Conservation (phyloP, 1,284 basidiomycete species). For the Sporisorium sorghi region DNA sequence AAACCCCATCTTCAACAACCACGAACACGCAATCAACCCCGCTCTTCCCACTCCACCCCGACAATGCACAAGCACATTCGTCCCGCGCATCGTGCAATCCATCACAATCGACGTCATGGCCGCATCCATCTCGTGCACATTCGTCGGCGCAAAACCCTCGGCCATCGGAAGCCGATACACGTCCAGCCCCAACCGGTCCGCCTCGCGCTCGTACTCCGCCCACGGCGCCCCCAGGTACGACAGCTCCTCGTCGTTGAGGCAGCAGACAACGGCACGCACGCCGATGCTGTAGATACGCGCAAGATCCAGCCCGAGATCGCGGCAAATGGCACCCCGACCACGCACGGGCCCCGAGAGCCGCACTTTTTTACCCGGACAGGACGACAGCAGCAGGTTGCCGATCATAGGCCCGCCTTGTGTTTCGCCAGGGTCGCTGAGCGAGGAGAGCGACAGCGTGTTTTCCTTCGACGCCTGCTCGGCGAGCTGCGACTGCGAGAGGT, state of each 20-base stretch:
- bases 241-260: conserved; percentile 87
- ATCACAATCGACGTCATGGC: conserved; percentile 80
- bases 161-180: conserved; percentile 84
- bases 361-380: conserved; percentile 96
- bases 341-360: conserved; percentile 82
- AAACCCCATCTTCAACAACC: conserved; percentile 91
- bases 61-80: conserved; percentile 86
- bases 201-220: conserved; percentile 78
- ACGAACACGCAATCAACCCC: conserved; percentile 89
- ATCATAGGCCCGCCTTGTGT: conserved; percentile 69
- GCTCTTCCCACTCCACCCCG: conserved; percentile 94
- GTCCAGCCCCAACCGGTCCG: conserved; percentile 78
- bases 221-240: conserved; percentile 85
- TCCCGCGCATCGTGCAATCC: conserved; percentile 80
- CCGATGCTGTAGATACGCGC: conserved; percentile 80
- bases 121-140: conserved; percentile 83
- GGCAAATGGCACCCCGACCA: conserved; percentile 84
- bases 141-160: conserved; percentile 85
- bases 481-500: conserved; percentile 34
- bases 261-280: conserved; percentile 85
- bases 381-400: conserved; percentile 90
- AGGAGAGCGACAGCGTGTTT: conserved; percentile 11
- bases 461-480: conserved; percentile 33
- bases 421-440: conserved; percentile 17
- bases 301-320: conserved; percentile 83